Conservation (phyloP, 176 grass and related monocot species). For the Urochloa ruziziensis region DNA sequence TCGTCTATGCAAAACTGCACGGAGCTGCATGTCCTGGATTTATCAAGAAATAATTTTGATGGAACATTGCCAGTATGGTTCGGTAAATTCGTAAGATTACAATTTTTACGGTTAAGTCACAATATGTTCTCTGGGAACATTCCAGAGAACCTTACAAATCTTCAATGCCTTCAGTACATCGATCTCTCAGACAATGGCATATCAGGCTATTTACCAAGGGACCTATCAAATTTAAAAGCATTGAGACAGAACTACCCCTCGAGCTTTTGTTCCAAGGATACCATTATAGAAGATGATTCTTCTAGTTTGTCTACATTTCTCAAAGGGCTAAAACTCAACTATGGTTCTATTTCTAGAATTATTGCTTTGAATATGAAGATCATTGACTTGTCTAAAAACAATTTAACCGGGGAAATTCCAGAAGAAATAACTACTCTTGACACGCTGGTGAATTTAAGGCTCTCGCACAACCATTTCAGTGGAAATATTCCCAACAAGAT, state of each 20-base stretch:
- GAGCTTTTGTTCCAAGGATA: too few relatives aligned
- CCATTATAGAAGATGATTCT: too few relatives aligned
- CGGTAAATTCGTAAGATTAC: neutral
- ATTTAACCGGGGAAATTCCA: conserved; percentile 17
- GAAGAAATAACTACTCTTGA: neutral
- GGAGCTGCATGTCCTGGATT: neutral
- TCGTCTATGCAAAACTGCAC: neutral
- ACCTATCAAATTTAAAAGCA: conserved; percentile 11
- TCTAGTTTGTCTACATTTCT: too few relatives aligned
- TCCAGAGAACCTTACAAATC: neutral
- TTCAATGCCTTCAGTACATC: conserved; percentile 17
- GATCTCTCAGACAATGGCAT: conserved; percentile 32
- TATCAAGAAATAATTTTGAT: neutral
- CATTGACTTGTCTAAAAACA: conserved; percentile 30
- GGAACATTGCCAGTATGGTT: conserved; percentile 7
- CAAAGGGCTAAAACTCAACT: neutral
- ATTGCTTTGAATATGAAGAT: neutral
- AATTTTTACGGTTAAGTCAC: conserved; percentile 20
- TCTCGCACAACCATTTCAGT: neutral
- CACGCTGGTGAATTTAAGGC: neutral
- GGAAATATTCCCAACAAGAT: neutral
- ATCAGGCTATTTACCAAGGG: conserved; percentile 20
- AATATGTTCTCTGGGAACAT: conserved; percentile 35
- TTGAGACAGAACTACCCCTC: neutral
- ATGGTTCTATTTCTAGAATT: neutral